A percentile compares a stretch with the other conserved stretches of the same genome.
Conservation (phyloP, 208 protist species). For the Acanthamoeba sp. region DNA sequence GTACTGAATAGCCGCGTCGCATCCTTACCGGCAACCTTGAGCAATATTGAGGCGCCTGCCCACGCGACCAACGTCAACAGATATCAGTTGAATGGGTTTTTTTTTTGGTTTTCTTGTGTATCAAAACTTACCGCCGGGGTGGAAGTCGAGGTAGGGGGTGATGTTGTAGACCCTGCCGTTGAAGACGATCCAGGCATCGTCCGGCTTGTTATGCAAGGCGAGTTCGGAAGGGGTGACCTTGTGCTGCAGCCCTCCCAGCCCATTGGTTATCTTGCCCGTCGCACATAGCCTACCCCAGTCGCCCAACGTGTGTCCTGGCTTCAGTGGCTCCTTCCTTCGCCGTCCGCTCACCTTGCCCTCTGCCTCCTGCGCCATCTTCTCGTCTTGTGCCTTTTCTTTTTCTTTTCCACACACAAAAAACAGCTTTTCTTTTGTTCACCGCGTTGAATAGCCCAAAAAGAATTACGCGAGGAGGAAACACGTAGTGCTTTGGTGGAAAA, state of each 20-base stretch:
- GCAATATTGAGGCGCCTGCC: conserved; percentile 17
- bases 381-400: neutral
- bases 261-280: conserved; percentile 24
- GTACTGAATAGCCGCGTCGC: conserved; percentile 24
- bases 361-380: conserved; percentile 1
- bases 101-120: neutral
- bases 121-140: conserved; percentile 9
- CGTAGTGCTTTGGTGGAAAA: neutral
- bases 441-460: no score
- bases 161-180: conserved; percentile 64
- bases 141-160: conserved; percentile 60
- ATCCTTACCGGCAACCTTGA: conserved; percentile 16
- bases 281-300: conserved; percentile 37
- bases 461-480: no score
- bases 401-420: no score
- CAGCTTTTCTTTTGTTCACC: no score
- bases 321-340: conserved; percentile 29
- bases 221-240: conserved; percentile 47
- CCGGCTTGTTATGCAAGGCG: neutral
- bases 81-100: neutral
- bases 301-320: conserved; percentile 23
- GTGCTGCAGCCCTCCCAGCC: neutral
- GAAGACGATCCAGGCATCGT: conserved; percentile 45
- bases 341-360: conserved; percentile 6
- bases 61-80: neutral